A percentile compares a stretch with the other conserved stretches of the same genome.
Evolutionary conservation across 2,329 filamentous ascomycete species (phyloP).

Genomic region (Claviceps spartinae): DNA sequence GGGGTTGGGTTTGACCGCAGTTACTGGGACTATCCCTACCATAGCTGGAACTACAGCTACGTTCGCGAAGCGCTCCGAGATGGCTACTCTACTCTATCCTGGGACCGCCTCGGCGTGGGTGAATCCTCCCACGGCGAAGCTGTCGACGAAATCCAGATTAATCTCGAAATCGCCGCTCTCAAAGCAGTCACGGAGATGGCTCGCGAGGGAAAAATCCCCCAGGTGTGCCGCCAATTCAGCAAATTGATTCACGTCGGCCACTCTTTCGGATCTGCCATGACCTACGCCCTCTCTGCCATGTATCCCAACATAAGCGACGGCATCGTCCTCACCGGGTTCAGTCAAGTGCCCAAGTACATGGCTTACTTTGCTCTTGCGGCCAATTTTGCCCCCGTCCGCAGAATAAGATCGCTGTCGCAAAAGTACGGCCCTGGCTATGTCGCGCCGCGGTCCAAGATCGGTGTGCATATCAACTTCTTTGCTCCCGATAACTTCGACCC

Average conservation of each 20-base stretch:
- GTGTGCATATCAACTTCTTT: constrained; percentile 40
- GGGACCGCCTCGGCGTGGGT: constrained; percentile 49
- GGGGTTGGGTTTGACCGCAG: constrained; percentile 28
- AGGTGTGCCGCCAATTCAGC: constrained; percentile 21
- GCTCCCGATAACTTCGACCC: constrained; percentile 41
- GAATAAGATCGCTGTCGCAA: constrained; percentile 13
- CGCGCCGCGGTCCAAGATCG: constrained; percentile 28
- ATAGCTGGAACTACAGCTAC: constrained; percentile 50
- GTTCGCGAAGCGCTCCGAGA: constrained; percentile 38
- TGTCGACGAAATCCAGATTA: constrained; percentile 44
- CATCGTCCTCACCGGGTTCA: constrained; percentile 48
- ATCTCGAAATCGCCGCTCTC: constrained; percentile 45
- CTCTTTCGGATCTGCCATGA: constrained; percentile 47
- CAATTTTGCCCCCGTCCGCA: constrained; percentile 32
- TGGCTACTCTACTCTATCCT: constrained; percentile 46
- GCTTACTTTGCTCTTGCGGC: constrained; percentile 28
- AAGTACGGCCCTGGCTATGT: constrained; percentile 39
- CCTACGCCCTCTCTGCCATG: constrained; percentile 37
- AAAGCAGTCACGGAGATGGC: constrained; percentile 36
- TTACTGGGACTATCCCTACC: constrained; percentile 48
- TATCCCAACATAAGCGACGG: constrained; percentile 42
- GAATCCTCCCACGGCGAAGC: constrained; percentile 44
- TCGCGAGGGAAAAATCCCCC: constrained; percentile 29
- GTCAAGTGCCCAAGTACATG: constrained; percentile 31
- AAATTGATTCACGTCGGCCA: constrained; percentile 49